Evolutionary conservation across 441 rosid species (phyloP), one percentile per base, ranked within the genome.

Genomic region (Hura crepitans): DNA sequence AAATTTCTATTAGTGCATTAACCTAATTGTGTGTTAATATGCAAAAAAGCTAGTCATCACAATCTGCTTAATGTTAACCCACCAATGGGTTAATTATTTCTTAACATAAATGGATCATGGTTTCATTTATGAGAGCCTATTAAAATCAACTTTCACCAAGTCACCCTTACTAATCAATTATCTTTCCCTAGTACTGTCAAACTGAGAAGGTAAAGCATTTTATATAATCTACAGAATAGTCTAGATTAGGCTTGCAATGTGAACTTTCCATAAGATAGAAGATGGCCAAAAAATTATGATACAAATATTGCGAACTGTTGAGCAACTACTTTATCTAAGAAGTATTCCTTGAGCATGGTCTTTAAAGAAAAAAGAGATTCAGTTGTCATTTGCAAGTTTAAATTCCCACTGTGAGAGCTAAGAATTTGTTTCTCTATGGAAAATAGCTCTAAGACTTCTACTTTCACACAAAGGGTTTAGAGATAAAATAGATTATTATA

Each of bases 401-500:
- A 81, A 57, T 86, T 81, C 27, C 98, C 98, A 65, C 84, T 88
- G 59, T 95, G 97, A 37, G 99, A 92, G 83, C 98, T 95, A 22
- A 86, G 89, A 78, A 95, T 75, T 68, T 95, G 99, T 42, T 95
- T 91, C 77, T 95, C 96, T 70, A 92, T 88, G 9, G 98, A 87
- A 69, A 95, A 92, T 45, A 95, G 93, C 78, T 95, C 97, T 70
- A 88, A 22, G 35, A 89, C 99, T 80, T 95, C 99, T 1, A 98
- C 98, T 82, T 87, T 92, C 27, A 98, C 98, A 37, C 84, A 77
- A 68, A 86, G 85, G 5, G 97, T 89, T 76, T 95, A 97, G 0
- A 98, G 99, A 76, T 92, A 95, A 75, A 92, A 95, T 3, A 95
- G 67, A 72, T 92, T 96, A 75, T 91, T 81, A 46, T 96, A 92